These are phyloP conservation scores for Podospora pseudopauciseta DNA, from an alignment of 495 filamentous ascomycete species.

Conservation along the genomic window DNA sequence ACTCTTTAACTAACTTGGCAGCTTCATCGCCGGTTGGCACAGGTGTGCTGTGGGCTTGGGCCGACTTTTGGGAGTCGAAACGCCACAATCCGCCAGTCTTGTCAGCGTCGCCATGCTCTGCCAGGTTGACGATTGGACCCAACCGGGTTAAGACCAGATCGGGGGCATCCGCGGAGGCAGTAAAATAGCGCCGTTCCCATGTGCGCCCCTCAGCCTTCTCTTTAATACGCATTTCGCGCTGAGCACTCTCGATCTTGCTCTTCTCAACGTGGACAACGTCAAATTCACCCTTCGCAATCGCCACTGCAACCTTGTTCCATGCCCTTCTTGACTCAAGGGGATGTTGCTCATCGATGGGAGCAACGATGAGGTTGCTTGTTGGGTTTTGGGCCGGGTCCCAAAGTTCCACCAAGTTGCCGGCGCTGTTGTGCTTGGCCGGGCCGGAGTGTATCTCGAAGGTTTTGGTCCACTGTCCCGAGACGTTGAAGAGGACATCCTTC, in stretches of 20 bases:
- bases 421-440: constrained; percentile 57
- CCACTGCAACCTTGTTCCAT: constrained; percentile 79
- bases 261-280: constrained; percentile 75
- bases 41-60: constrained; percentile 37
- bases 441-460: constrained; percentile 73
- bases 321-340: constrained; percentile 82
- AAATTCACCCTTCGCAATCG: constrained; percentile 77
- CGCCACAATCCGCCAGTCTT: constrained; percentile 89
- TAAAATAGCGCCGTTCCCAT: constrained; percentile 88
- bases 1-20: constrained; percentile 34
- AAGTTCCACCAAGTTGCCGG: constrained; percentile 54
- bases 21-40: constrained; percentile 40
- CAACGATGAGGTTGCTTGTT: constrained; percentile 66
- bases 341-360: constrained; percentile 77
- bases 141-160: constrained; percentile 58
- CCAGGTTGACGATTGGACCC: constrained; percentile 53
- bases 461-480: constrained; percentile 90
- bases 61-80: constrained; percentile 67
- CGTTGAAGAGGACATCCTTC: constrained; percentile 76
- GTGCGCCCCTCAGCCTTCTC: constrained; percentile 74
- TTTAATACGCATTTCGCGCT: constrained; percentile 76
- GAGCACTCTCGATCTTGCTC: constrained; percentile 83
- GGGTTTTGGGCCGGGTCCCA: constrained; percentile 61
- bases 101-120: constrained; percentile 60
- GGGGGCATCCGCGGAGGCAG: constrained; percentile 41